phyloP scores from a whole-genome alignment of 768 basidiomycete species.

The Ramaria sp. region DNA sequence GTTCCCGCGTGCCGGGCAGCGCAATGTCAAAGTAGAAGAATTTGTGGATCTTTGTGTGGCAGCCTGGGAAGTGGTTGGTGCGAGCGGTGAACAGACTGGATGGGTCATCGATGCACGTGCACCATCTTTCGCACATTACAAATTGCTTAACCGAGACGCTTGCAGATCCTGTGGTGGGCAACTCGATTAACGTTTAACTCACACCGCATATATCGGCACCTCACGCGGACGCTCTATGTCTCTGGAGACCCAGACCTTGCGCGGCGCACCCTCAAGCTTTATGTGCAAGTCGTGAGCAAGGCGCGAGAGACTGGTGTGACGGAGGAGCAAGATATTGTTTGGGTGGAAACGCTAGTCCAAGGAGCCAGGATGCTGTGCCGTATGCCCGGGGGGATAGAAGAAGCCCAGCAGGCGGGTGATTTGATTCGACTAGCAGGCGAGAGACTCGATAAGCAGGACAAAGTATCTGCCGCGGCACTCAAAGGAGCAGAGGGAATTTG shows the following conservation, averaged over 20 bases:
- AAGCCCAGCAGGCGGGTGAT: conserved; percentile 50
- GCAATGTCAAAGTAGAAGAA: conserved; percentile 70
- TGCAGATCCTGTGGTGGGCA: conserved; percentile 85
- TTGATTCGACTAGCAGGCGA: conserved; percentile 51
- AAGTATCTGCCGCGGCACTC: conserved; percentile 37
- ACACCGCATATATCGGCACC: conserved; percentile 72
- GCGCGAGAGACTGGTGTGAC: conserved; percentile 53
- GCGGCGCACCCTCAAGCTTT: conserved; percentile 66
- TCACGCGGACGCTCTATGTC: conserved; percentile 62
- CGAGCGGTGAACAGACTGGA: conserved; percentile 47
- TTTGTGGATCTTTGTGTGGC: conserved; percentile 74
- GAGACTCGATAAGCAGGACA: conserved; percentile 33
- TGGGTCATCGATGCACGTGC: conserved; percentile 74
- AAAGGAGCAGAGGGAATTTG: conserved; percentile 66
- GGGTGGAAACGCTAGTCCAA: conserved; percentile 69
- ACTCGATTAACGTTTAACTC: conserved; percentile 92
- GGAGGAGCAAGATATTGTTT: conserved; percentile 55
- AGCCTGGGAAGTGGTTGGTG: conserved; percentile 70
- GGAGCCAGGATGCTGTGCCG: conserved; percentile 73
- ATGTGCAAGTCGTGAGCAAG: conserved; percentile 78
- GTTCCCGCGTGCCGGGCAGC: conserved; percentile 76
- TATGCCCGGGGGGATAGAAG: conserved; percentile 40
- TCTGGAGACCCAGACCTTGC: conserved; percentile 53
- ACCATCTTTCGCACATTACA: not conserved
- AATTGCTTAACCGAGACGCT: not conserved